phyloP scores from a whole-genome alignment of 2,329 filamentous ascomycete species.

The Colletotrichum brevisporum region DNA sequence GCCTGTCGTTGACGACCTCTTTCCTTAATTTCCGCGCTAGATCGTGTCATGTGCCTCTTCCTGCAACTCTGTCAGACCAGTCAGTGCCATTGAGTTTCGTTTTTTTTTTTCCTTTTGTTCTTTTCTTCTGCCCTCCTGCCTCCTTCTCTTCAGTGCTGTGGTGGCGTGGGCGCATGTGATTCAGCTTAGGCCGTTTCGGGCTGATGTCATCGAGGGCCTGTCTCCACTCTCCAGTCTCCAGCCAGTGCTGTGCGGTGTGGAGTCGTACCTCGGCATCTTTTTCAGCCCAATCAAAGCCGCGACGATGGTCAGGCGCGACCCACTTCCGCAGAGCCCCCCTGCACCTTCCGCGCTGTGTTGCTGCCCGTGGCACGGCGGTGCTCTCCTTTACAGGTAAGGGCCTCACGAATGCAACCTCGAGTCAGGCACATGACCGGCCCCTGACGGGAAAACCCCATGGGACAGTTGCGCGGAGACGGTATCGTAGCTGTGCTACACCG shows the following conservation, averaged over 20 bases:
- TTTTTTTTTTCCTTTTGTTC: not conserved
- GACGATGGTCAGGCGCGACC: conserved; percentile 26
- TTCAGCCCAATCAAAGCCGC: conserved; percentile 16
- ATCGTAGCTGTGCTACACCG: too few species aligned
- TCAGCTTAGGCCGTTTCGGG: conserved; percentile 28
- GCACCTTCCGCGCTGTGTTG: not conserved
- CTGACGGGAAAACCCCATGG: conserved; percentile 4
- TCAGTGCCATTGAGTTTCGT: conserved; percentile 16
- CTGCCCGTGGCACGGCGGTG: not conserved
- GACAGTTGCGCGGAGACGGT: not conserved
- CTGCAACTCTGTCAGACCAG: conserved; percentile 2
- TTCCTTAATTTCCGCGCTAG: conserved; percentile 19
- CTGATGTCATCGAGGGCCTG: conserved; percentile 38
- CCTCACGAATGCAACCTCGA: not conserved
- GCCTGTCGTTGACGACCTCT: conserved; percentile 3
- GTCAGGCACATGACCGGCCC: conserved; percentile 15
- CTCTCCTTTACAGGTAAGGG: conserved; percentile 4
- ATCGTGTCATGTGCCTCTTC: conserved; percentile 32
- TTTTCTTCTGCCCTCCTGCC: not conserved
- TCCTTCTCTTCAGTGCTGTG: conserved; percentile 2
- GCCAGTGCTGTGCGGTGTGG: conserved; percentile 22
- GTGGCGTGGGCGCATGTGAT: conserved; percentile 34
- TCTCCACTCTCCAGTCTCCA: too few species aligned
- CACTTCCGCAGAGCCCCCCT: not conserved
- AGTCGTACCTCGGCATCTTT: conserved; percentile 36